These are phyloP conservation scores for Stagonosporopsis vannaccii DNA, from an alignment of 2,329 filamentous ascomycete genomes.

Conservation along the genomic window DNA sequence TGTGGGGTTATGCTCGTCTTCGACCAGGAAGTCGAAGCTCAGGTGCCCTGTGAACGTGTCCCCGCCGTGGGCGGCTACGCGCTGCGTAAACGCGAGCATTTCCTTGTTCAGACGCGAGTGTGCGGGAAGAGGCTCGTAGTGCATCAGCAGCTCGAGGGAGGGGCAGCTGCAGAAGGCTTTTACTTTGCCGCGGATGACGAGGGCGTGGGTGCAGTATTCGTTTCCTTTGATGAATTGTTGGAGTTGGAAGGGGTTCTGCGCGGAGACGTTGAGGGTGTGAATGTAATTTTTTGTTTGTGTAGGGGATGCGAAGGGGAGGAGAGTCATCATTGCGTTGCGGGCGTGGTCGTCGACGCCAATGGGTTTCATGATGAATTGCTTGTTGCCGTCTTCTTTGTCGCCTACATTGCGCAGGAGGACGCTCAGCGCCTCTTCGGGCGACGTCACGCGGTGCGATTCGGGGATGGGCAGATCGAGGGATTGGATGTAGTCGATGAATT, in stretches of 20 bases:
- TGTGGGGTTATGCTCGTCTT: constrained; percentile 45
- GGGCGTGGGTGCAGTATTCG: constrained; percentile 75
- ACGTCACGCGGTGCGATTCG: constrained; percentile 60
- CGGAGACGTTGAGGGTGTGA: constrained; percentile 62
- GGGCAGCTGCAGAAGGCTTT: constrained; percentile 72
- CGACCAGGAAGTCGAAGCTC: constrained; percentile 74
- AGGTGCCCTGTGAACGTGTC: constrained; percentile 71
- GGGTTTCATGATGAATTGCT: constrained; percentile 71
- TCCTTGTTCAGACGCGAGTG: constrained; percentile 62
- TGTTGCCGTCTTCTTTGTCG: constrained; percentile 27
- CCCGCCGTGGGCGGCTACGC: constrained; percentile 61
- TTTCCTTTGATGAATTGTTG: constrained; percentile 70
- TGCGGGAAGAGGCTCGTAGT: constrained; percentile 67
- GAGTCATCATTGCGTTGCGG: constrained; percentile 66
- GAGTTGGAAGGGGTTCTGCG: constrained; percentile 67
- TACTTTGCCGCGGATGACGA: constrained; percentile 71
- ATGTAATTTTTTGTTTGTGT: constrained; percentile 64
- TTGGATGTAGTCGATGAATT: constrained; percentile 67
- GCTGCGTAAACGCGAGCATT: constrained; percentile 71
- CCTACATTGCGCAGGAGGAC: constrained; percentile 53
- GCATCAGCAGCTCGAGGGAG: constrained; percentile 68
- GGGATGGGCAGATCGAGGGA: constrained; percentile 52
- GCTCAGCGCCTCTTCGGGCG: constrained; percentile 59
- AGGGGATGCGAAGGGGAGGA: constrained; percentile 65
- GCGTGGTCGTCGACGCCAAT: constrained; percentile 68